Conservation (phyloP, 176 grass and related monocot genomes). For the Luzula sylvatica region DNA sequence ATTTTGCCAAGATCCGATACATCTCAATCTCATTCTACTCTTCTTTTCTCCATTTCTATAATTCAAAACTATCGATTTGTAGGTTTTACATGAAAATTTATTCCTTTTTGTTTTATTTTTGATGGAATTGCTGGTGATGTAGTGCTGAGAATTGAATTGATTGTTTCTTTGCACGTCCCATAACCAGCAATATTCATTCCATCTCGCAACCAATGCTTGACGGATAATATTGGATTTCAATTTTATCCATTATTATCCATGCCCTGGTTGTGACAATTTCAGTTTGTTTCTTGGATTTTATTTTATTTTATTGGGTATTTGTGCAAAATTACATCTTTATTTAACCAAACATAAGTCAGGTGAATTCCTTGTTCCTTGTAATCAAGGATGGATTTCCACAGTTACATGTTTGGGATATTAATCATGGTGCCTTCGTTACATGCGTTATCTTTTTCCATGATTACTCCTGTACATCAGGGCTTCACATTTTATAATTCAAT, state of each 20-base stretch:
- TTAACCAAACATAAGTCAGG: conserved; percentile 19
- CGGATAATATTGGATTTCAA: not conserved
- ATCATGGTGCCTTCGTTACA: conserved; percentile 24
- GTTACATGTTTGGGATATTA: conserved; percentile 22
- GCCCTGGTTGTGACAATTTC: no score
- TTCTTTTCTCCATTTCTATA: not conserved
- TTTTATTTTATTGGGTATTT: no score
- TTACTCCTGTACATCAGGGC: conserved; percentile 19
- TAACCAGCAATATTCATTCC: conserved; percentile 30
- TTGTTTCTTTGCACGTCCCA: conserved; percentile 48
- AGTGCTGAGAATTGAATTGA: conserved; percentile 25
- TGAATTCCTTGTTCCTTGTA: conserved; percentile 6
- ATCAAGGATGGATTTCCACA: conserved; percentile 17
- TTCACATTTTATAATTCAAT: not conserved
- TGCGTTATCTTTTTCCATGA: conserved; percentile 3
- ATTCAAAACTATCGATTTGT: not conserved
- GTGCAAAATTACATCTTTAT: no score
- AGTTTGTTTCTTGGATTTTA: no score
- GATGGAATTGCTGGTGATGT: conserved; percentile 45
- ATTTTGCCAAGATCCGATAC: conserved; percentile 77
- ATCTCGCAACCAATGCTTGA: conserved; percentile 5
- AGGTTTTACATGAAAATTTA: not conserved
- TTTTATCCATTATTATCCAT: no score
- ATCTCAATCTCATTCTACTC: not conserved
- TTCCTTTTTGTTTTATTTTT: not conserved